phyloP scores from a whole-genome alignment of 768 basidiomycete genomes.

The Mrakia gelida region DNA sequence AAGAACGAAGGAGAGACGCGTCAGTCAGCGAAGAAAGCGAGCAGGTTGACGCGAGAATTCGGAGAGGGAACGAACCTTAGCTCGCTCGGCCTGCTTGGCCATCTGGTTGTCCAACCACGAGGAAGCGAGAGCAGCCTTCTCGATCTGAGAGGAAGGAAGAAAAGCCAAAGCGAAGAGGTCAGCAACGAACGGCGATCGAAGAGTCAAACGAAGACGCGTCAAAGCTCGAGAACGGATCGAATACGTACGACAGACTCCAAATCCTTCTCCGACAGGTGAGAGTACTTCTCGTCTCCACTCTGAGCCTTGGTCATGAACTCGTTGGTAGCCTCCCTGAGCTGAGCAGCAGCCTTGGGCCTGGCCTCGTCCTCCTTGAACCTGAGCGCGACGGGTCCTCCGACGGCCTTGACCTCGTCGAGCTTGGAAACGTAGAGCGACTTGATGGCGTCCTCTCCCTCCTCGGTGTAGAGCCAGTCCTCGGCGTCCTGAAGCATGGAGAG shows the following conservation, averaged over 20 bases:
- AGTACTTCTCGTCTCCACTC: constrained; percentile 67
- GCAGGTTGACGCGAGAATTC: neutral
- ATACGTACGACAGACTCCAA: constrained; percentile 41
- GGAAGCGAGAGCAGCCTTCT: constrained; percentile 81
- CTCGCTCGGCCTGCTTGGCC: constrained; percentile 75
- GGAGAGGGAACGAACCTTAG: constrained; percentile 50
- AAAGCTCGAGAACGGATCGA: neutral
- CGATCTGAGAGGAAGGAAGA: constrained; percentile 56
- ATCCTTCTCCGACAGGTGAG: constrained; percentile 68
- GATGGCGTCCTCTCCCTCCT: constrained; percentile 90
- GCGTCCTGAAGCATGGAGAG: constrained; percentile 65
- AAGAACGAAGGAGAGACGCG: neutral
- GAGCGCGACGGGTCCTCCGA: constrained; percentile 80
- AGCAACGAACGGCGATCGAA: neutral
- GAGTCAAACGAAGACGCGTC: constrained; percentile 1
- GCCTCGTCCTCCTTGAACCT: constrained; percentile 81
- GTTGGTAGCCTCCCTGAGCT: constrained; percentile 83
- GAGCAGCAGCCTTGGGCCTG: constrained; percentile 64
- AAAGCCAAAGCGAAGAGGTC: neutral
- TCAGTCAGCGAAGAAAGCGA: neutral
- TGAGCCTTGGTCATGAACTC: constrained; percentile 78
- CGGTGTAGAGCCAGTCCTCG: constrained; percentile 96
- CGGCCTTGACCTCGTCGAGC: constrained; percentile 73
- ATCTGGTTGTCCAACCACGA: constrained; percentile 96
- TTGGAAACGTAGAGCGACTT: constrained; percentile 90